A percentile compares a stretch with the other conserved stretches of the same genome.
Evolutionary conservation across 768 basidiomycete species (phyloP).

Genomic region (Lentinula edodes): DNA sequence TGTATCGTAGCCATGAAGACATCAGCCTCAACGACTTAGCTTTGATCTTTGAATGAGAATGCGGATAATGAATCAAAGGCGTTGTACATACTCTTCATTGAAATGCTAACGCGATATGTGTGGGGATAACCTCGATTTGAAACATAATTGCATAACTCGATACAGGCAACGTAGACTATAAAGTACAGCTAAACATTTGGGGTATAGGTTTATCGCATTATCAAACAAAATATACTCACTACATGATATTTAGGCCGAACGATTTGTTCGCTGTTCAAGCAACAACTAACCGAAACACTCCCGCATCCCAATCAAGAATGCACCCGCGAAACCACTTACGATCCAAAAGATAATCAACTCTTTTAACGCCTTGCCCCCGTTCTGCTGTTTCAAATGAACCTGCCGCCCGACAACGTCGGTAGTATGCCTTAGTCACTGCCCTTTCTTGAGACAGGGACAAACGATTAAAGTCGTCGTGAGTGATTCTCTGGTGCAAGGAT

Average conservation of each 20-base stretch:
- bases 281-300: constrained; percentile 31
- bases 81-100: no score
- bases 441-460: constrained; percentile 24
- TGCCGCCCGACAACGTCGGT: constrained; percentile 28
- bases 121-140: no score
- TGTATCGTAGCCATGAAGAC: no score
- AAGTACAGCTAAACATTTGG: no score
- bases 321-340: constrained; percentile 45
- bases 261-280: not conserved
- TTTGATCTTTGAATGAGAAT: no score
- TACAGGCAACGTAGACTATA: no score
- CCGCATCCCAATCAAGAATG: constrained; percentile 28
- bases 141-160: no score
- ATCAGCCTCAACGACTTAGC: no score
- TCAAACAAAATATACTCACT: not conserved
- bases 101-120: no score
- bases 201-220: no score
- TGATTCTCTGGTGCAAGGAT: constrained; percentile 38
- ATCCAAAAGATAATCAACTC: constrained; percentile 52
- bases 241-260: not conserved
- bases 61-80: no score
- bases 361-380: constrained; percentile 47
- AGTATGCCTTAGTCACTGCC: constrained; percentile 30
- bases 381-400: constrained; percentile 19
- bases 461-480: constrained; percentile 33